Evolutionary conservation across 2,329 filamentous ascomycete species (phyloP).

Genomic region (Pseudogymnoascus pannorum): DNA sequence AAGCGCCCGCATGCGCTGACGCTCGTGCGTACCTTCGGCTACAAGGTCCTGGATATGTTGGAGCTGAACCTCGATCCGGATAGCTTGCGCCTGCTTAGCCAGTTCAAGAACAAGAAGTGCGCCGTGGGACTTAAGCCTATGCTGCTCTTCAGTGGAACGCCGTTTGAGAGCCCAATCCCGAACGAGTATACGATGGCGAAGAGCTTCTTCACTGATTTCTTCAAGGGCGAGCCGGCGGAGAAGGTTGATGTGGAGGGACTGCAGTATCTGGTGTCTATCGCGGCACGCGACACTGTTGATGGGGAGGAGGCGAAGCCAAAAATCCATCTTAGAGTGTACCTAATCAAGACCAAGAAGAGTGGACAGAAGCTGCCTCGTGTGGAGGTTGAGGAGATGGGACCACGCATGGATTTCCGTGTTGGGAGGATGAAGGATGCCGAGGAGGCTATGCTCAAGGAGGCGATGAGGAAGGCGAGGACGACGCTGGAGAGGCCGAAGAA

Average conservation of each 20-base stretch:
- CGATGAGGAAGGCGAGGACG: conserved; percentile 76
- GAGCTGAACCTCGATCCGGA: conserved; percentile 78
- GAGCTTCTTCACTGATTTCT: conserved; percentile 82
- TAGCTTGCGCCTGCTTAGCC: conserved; percentile 59
- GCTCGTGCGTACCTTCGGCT: conserved; percentile 71
- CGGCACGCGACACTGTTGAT: conserved; percentile 56
- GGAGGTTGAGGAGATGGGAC: conserved; percentile 92
- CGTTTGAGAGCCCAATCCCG: conserved; percentile 74
- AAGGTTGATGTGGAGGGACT: conserved; percentile 93
- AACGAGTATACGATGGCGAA: conserved; percentile 82
- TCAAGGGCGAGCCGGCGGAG: conserved; percentile 69
- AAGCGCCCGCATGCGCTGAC: conserved; percentile 92
- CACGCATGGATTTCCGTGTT: conserved; percentile 83
- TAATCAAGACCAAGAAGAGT: conserved; percentile 77
- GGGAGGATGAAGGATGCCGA: conserved; percentile 77
- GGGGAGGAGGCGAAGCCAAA: conserved; percentile 44
- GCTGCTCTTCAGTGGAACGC: conserved; percentile 81
- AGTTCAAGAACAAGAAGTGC: conserved; percentile 71
- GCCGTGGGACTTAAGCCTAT: conserved; percentile 81
- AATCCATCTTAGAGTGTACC: conserved; percentile 70
- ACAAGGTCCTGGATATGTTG: conserved; percentile 90
- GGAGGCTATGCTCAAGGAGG: conserved; percentile 74
- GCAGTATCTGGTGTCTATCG: conserved; percentile 81
- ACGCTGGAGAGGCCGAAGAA: conserved; percentile 80
- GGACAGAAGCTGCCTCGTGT: conserved; percentile 83